These are phyloP conservation scores for Mycena filopes DNA, from an alignment of 768 basidiomycete genomes.

Conservation along the genomic window DNA sequence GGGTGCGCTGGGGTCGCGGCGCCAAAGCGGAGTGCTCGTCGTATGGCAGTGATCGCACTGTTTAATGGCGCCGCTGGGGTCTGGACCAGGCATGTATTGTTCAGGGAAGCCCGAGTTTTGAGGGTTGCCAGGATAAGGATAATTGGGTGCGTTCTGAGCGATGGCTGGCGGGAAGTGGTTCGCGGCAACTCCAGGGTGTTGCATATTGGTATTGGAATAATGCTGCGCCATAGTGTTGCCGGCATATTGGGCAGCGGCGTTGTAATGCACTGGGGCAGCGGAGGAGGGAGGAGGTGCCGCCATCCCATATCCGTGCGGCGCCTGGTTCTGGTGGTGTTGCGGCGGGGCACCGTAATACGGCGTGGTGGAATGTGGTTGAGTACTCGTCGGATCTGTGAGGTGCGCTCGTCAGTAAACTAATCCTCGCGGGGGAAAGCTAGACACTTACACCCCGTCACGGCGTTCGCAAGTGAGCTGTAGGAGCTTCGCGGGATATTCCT, in stretches of 20 bases:
- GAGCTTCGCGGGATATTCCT: constrained; percentile 9
- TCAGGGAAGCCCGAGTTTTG: background rate
- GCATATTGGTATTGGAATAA: background rate
- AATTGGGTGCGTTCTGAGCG: background rate
- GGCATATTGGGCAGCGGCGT: background rate
- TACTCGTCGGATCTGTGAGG: background rate
- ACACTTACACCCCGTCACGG: constrained; percentile 18
- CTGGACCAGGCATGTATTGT: background rate
- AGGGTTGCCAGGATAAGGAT: background rate
- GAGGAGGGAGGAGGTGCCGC: background rate
- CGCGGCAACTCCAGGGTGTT: background rate
- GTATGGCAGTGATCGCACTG: constrained; percentile 6
- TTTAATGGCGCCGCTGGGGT: no score
- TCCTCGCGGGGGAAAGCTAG: no score
- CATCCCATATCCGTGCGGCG: background rate
- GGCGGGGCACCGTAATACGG: background rate
- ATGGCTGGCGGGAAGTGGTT: background rate
- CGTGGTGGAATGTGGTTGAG: background rate
- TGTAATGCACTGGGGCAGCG: background rate
- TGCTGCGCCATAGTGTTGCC: background rate
- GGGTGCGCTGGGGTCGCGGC: constrained; percentile 20
- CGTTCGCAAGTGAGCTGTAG: constrained; percentile 16
- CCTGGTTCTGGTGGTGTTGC: background rate
- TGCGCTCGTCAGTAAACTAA: background rate
- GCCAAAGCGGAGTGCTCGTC: constrained; percentile 13